A percentile compares a stretch with the other conserved stretches of the same genome.
Evolutionary conservation across 2,329 filamentous ascomycete genomes (phyloP).

Genomic region (Aspergillus versicolor): DNA sequence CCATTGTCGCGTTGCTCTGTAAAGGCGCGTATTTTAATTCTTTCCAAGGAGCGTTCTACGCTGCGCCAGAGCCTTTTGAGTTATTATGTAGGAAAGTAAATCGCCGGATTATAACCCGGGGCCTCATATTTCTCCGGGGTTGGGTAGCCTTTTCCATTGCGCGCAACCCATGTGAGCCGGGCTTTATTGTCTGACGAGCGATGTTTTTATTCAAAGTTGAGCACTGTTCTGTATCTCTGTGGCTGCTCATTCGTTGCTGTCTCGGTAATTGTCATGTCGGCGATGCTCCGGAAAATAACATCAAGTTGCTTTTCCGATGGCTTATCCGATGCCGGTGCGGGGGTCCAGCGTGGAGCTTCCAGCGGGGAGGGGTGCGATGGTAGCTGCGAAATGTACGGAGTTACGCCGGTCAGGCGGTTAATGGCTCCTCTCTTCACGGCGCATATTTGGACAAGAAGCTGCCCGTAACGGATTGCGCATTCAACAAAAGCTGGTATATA

Average conservation of each 20-base stretch:
- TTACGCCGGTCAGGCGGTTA: background rate
- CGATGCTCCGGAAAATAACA: background rate
- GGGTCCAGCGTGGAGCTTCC: background rate
- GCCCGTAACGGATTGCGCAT: background rate
- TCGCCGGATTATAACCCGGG: slow-evolving; percentile 1
- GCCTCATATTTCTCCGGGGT: background rate
- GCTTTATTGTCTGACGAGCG: no score
- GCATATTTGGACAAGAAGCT: no score
- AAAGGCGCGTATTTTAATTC: no score
- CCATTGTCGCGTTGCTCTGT: background rate
- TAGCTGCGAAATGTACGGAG: background rate
- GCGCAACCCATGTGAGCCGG: background rate
- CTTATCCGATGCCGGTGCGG: slow-evolving; percentile 2
- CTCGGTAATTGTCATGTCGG: background rate
- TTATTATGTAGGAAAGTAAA: background rate
- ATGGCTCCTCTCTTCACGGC: no score
- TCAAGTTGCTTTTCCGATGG: background rate
- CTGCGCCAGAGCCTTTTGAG: no score
- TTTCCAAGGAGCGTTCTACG: no score
- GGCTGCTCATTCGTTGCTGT: background rate
- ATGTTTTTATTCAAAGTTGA: background rate
- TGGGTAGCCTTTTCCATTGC: background rate
- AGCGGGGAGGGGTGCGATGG: background rate
- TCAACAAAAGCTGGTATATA: no score
- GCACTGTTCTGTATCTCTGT: background rate